Evolutionary conservation across 768 basidiomycete species (phyloP).

Genomic region (Sistotremastrum suecicum): DNA sequence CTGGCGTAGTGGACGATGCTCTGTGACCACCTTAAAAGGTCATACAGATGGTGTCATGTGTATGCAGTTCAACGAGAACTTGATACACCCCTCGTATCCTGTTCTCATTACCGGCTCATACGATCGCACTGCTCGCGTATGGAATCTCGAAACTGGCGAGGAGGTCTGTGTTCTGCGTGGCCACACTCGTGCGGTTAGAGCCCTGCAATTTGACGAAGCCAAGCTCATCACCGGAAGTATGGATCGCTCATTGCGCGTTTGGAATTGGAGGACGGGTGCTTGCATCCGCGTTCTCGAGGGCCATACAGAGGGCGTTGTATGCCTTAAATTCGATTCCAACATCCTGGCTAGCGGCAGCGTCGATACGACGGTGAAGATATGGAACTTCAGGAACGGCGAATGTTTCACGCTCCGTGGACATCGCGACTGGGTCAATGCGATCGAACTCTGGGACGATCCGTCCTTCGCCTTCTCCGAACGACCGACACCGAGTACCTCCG

Average conservation of each 20-base stretch:
- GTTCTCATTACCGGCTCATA: slow-evolving; percentile 97
- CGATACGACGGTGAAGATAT: slow-evolving; percentile 88
- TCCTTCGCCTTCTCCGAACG: slow-evolving; percentile 15
- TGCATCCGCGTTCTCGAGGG: slow-evolving; percentile 82
- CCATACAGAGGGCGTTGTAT: slow-evolving; percentile 84
- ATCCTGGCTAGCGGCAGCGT: slow-evolving; percentile 87
- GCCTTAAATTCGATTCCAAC: slow-evolving; percentile 82
- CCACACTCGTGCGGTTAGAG: slow-evolving; percentile 82
- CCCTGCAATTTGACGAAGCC: slow-evolving; percentile 89
- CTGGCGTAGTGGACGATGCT: slow-evolving; percentile 89
- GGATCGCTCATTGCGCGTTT: slow-evolving; percentile 91
- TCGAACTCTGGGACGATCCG: slow-evolving; percentile 72
- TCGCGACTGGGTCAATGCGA: slow-evolving; percentile 91
- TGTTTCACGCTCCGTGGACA: slow-evolving; percentile 92
- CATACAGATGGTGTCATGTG: slow-evolving; percentile 97
- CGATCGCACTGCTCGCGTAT: slow-evolving; percentile 85
- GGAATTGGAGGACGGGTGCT: slow-evolving; percentile 87
- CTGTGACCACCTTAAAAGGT: slow-evolving; percentile 72
- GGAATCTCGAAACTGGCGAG: slow-evolving; percentile 89
- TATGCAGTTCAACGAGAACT: slow-evolving; percentile 81
- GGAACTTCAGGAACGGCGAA: slow-evolving; percentile 85
- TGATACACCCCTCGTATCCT: slow-evolving; percentile 74
- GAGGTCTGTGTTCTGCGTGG: slow-evolving; percentile 76
- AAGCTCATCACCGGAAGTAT: slow-evolving; percentile 94
- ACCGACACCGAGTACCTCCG: slow-evolving; percentile 4